Evolutionary conservation across 495 filamentous ascomycete genomes (phyloP).

Genomic region (Cairneyella variabilis): DNA sequence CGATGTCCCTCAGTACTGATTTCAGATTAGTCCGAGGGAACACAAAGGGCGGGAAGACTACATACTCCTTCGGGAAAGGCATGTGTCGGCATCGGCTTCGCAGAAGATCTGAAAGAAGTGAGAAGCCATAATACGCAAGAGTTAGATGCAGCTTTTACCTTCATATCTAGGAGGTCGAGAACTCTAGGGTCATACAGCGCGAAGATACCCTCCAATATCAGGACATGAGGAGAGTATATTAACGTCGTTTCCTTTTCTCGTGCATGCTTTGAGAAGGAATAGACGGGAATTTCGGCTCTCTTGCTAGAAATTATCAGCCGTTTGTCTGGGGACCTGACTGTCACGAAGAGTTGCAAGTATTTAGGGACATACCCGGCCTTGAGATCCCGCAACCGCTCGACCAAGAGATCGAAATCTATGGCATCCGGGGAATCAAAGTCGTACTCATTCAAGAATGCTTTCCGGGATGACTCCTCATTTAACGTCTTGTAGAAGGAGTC

Average conservation of each 20-base stretch:
- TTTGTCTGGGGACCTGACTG: background rate
- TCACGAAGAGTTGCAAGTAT: too few species aligned
- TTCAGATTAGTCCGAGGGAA: background rate
- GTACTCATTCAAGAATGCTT: slow-evolving; percentile 84
- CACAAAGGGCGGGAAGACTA: slow-evolving; percentile 6
- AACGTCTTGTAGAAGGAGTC: slow-evolving; percentile 96
- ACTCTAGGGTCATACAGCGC: slow-evolving; percentile 87
- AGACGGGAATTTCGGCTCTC: slow-evolving; percentile 87
- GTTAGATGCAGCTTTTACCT: slow-evolving; percentile 44
- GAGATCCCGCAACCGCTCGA: slow-evolving; percentile 75
- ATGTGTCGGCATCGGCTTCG: slow-evolving; percentile 93
- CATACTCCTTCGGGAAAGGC: slow-evolving; percentile 85
- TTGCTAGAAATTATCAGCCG: slow-evolving; percentile 50
- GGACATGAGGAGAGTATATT: slow-evolving; percentile 93
- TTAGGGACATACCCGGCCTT: slow-evolving; percentile 93
- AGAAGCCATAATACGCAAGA: background rate
- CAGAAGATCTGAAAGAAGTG: slow-evolving; percentile 68
- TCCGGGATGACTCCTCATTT: slow-evolving; percentile 63
- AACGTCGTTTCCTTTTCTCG: slow-evolving; percentile 72
- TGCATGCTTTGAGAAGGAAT: slow-evolving; percentile 92
- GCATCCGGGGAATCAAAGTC: slow-evolving; percentile 94
- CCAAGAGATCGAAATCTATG: slow-evolving; percentile 89
- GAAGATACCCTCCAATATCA: slow-evolving; percentile 94
- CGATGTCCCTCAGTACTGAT: slow-evolving; percentile 82
- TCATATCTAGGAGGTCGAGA: slow-evolving; percentile 85